Evolutionary conservation across 176 grass and related monocot species (phyloP), one percentile per base, ranked within the genome.

Genomic region (Saccharum spontaneum): DNA sequence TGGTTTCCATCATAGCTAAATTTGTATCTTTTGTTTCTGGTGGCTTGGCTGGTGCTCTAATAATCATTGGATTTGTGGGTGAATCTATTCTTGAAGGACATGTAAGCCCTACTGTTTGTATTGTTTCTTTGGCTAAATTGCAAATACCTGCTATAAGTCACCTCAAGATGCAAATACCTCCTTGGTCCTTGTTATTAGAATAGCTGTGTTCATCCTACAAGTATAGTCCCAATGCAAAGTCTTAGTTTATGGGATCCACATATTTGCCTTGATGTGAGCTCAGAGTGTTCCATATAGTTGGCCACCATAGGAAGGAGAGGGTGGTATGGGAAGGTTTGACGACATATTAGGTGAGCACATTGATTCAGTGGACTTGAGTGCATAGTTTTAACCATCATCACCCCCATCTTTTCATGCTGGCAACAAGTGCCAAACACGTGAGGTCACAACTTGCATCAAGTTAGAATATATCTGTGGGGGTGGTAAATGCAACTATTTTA

Each of bases 11-110:
- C 62, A 78, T 99, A 59, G 91, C 97, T 44, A 96, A 94, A 89
- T 99, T 99, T 57, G 83, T 99, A 85, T 99, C 91, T 67, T 99
- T 99, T 91, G 97, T 97, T 66, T 99, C 94, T 89, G 94, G 97
- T 84, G 97, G 97, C 76, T 91, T 99, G 43, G 94, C 93, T 87
- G 97, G 93, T 75, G 91, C 91, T 86, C 57, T 99, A 26, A 94
- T 99, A 63, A 99, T 99, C 22, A 88, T 94, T 72, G 97, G 91
- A 78, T 90, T 96, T 87, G 81, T 99, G 24, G 94, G 91, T 26
- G 97, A 99, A 94, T 94, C 94, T 72, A 77, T 99, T 65, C 88
- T 99, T 4, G 97, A 99, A 79, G 97, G 94, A 24, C 97, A 99
- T 71, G 97, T 99, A 94, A 80, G 97, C 79, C 9, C 55, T 65